Conservation (phyloP, 257 asterid species). For the Marsdenia floribunda region DNA sequence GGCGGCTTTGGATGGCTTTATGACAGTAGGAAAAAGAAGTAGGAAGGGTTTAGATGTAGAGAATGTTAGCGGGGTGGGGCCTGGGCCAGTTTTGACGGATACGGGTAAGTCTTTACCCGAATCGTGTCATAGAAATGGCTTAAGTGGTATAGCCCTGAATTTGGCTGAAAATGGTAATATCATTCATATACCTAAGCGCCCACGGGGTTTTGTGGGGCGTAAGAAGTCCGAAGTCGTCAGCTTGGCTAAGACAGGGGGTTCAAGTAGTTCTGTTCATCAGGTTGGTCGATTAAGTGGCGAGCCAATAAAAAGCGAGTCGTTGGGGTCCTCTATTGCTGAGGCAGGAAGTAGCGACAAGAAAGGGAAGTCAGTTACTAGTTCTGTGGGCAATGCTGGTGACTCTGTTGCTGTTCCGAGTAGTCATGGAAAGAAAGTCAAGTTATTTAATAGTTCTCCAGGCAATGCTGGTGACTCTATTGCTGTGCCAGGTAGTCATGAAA, state of each 20-base stretch:
- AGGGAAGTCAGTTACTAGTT: constrained; percentile 24
- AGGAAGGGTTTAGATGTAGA: constrained; percentile 42
- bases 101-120: constrained; percentile 19
- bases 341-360: constrained; percentile 32
- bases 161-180: constrained; percentile 51
- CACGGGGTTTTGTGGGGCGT: constrained; percentile 69
- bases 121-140: constrained; percentile 31
- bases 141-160: constrained; percentile 49
- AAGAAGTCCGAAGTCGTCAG: constrained; percentile 41
- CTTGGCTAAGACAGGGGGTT: constrained; percentile 27
- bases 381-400: constrained; percentile 23
- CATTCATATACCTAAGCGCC: constrained; percentile 76
- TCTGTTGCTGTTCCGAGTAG: constrained; percentile 28
- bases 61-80: constrained; percentile 30
- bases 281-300: constrained; percentile 34
- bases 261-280: constrained; percentile 33
- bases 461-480: constrained; percentile 13
- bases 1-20: constrained; percentile 47
- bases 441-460: constrained; percentile 10
- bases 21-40: constrained; percentile 47
- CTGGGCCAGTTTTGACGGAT: constrained; percentile 23
- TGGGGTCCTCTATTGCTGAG: constrained; percentile 20
- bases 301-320: constrained; percentile 25
- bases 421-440: constrained; percentile 26
- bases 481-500: constrained; percentile 30